Evolutionary conservation across 768 basidiomycete species (phyloP), one percentile per base, ranked within the genome.

Genomic region (Suillus placidus): DNA sequence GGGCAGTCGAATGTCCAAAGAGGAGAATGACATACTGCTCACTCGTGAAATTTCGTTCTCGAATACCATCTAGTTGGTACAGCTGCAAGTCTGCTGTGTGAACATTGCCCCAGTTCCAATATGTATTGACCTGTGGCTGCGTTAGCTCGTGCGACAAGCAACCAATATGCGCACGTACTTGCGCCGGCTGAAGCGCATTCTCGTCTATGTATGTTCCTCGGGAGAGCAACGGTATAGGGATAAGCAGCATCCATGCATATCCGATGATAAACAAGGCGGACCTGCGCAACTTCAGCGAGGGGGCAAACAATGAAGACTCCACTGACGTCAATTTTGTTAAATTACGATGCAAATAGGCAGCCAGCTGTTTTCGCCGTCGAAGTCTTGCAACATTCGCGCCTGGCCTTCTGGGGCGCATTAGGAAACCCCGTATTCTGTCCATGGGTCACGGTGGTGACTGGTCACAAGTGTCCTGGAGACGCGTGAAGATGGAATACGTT

Each of bases 61-160:
- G 82, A 34, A 95, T 75, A 13, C 69, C 73, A 72, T 93, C 92
- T 54, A 99, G 74, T 58, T 88, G 80, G 14, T 81, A 85, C 1
- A 97, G 83, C 73, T 93, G 93, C n/a, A 73, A 70, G 76, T 99
- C 97, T 12, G 97, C 95, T 52, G 80, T 79, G 68, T 93, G 90
- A 7, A 99, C 97, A 58, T 99, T 90, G 58, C 80, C 86, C 97
- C 97, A 98, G 70, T 86, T 85, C 89, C 92, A 98, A 73, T 95
- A 88, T 13, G 93, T 94, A 64, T 88, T 93, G 26, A 97, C 96
- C 95, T 98, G 37, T 63, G 38, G 32, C 18, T 54, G 42, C 57
- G 20, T 76, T n/a, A 68, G 35, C 9, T 12, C 34, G n/a, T 4
- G 0, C n/a, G 35, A 13, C 0, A 32, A 32, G 52, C 26, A 52